Evolutionary conservation across 305 asterid genomes (phyloP), one percentile per base, ranked within the genome.

Genomic region (Solanum hybrid): DNA sequence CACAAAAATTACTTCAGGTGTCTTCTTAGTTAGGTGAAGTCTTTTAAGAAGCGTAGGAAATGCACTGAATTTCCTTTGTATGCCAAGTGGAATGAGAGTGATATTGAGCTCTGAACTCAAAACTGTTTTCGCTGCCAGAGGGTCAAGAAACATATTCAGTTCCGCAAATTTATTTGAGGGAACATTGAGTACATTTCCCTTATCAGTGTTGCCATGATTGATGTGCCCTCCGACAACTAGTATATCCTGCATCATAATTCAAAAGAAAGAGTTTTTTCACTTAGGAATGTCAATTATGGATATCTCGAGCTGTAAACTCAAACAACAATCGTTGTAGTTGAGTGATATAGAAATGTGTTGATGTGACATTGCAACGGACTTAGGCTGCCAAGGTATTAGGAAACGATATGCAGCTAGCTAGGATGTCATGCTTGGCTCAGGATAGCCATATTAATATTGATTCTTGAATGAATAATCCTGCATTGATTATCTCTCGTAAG

Each of bases 81-180:
- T 78, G 61, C 90, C 87, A 39, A 97, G 96, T 11, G 99, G 99
- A 92, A 97, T 90, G 42, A 97, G 92, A 5, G 98, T 96, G 90
- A 96, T 94, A 14, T 92, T 93, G 35, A 92, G 93, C 22, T 91
- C 91, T 28, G 98, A 95, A 6, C 80, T 85, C 37, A 97, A 89
- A 82, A 97, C 98, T 69, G 86, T 89, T 82, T 95, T 92, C 89
- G 98, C 98, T 26, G 98, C 98, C 84, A 94, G 89, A 77, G 99
- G 98, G 69, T 97, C 98, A 86, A 97, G 97, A 94, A 94, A 96
- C 96, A 97, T 94, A 35, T 97, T 96, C 84, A 95, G 91, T 82
- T 97, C 98, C 26, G 98, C 96, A 71, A 92, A 93, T 90, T 92
- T 86, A 57, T 95, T 96, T 89, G 95, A 90, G 46, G 96, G 96